Base-by-base conservation (phyloP, 1,284 basidiomycete species). In the Trametes sp. region DNA sequence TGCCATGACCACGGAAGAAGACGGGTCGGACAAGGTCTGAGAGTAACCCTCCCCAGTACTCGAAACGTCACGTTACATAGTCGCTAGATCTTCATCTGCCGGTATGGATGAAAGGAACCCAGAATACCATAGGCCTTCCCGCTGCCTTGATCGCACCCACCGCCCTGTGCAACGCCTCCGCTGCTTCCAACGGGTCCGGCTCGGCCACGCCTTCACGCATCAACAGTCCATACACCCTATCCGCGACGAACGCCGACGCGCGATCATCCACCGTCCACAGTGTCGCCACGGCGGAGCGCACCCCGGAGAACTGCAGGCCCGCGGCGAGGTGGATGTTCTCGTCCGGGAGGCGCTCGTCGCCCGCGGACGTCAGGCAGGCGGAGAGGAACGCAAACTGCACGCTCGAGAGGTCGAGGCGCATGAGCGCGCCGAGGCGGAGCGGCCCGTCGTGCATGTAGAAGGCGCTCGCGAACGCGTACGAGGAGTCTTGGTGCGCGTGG, bases 331-430 rank as follows among this genome's bases (percentile, higher is more conserved):
- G 70, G 19, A 70, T 62, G 24, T 65, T 57, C 58, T 73, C 68
- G 10, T 70, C 71, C 6, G 70, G 56, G 2, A 66, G 63, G 13
- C 59, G 57, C 21, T 61, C 56, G 36, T 71, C 67, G 19, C 66
- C 68, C 19, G 63, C 63, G 24, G 69, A 69, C n/a, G 72, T 72
- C 46, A 73, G 65, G 53, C 71, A 74, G n/a, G 73, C 70, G 19
- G 68, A 70, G 28, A 73, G 67, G 53, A 72, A 69, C 21, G 69
- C 71, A 53, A 73, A 64, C 33, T 68, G 65, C 7, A 65, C 69
- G 38, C 61, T 54, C 14, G 59, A 36, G 31, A 69, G 61, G 48
- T 57, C 28, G 29, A 62, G 54, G 21, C 50, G 41, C 50, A 63
- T 62, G 52, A 72, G 59, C 49, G 53, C 33, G 6, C 59, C 48